Conservation (phyloP, 768 basidiomycete genomes). For the Suillus spraguei region DNA sequence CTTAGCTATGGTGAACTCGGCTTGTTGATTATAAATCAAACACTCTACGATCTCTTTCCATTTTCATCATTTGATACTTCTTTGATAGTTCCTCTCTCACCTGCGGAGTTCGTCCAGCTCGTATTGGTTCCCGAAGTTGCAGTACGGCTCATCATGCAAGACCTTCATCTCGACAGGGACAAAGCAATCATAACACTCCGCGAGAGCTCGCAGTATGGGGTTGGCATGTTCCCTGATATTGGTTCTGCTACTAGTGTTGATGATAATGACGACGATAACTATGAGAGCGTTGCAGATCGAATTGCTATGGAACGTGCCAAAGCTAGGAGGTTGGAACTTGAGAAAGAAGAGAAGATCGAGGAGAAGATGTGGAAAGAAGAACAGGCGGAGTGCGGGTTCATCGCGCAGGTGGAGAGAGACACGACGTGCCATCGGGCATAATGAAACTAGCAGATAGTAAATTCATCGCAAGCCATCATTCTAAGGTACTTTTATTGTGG, state of each 20-base stretch:
- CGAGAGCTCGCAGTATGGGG: constrained; percentile 82
- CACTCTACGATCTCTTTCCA: constrained; percentile 76
- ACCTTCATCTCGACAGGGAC: constrained; percentile 51
- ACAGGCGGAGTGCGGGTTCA: constrained; percentile 23
- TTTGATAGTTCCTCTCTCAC: constrained; percentile 64
- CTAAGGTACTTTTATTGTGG: too few species aligned
- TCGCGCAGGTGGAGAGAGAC: constrained; percentile 20
- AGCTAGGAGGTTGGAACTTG: constrained; percentile 42
- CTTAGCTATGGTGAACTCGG: constrained; percentile 85
- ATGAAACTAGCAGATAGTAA: too few species aligned
- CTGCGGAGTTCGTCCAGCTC: constrained; percentile 77
- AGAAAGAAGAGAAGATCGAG: constrained; percentile 42
- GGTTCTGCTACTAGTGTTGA: constrained; percentile 35
- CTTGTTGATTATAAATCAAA: constrained; percentile 77
- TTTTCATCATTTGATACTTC: constrained; percentile 53
- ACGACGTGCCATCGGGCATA: constrained; percentile 28
- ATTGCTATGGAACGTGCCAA: constrained; percentile 48
- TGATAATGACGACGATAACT: constrained; percentile 36
- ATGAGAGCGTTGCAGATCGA: constrained; percentile 38
- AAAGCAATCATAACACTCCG: constrained; percentile 62
- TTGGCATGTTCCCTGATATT: constrained; percentile 76
- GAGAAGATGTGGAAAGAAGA: constrained; percentile 27
- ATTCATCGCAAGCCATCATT: too few species aligned
- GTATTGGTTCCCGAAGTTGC: constrained; percentile 92
- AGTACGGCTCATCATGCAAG: constrained; percentile 76